phyloP scores from a whole-genome alignment of 805 yeast genomes.

The Wickerhamomyces queroliae region DNA sequence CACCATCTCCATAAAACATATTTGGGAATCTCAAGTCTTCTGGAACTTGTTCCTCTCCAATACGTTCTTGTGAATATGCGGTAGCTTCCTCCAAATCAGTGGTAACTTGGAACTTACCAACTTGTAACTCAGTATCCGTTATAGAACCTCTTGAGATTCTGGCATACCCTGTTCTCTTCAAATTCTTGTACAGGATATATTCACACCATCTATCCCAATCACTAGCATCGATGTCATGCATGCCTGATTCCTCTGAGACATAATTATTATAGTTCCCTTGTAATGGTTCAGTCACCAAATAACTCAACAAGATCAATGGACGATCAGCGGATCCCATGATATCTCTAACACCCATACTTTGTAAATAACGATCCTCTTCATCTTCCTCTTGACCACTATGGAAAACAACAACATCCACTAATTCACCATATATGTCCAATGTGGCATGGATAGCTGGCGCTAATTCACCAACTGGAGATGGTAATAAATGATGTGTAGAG shows the following conservation, averaged over 20 bases:
- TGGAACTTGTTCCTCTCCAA: constrained; percentile 52
- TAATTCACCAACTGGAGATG: constrained; percentile 95
- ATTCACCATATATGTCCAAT: constrained; percentile 79
- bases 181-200: constrained; percentile 81
- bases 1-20: constrained; percentile 82
- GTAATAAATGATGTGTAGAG: constrained; percentile 86
- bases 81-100: constrained; percentile 22
- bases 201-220: constrained; percentile 99
- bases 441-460: constrained; percentile 99
- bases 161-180: constrained; percentile 89
- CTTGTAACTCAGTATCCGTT: constrained; percentile 95
- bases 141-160: constrained; percentile 89
- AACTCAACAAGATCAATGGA: constrained; percentile 85
- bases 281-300: constrained; percentile 81
- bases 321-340: constrained; percentile 78
- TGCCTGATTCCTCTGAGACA: constrained; percentile 76
- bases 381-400: constrained; percentile 99
- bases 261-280: constrained; percentile 90
- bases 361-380: constrained; percentile 85
- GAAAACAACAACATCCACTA: constrained; percentile 91
- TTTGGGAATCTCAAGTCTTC: constrained; percentile 70
- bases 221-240: constrained; percentile 88
- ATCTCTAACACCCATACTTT: constrained; percentile 66
- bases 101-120: constrained; percentile 63
- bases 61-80: constrained; percentile 49